phyloP scores from a whole-genome alignment of 805 yeast species.

The Spathaspora passalidarum region DNA sequence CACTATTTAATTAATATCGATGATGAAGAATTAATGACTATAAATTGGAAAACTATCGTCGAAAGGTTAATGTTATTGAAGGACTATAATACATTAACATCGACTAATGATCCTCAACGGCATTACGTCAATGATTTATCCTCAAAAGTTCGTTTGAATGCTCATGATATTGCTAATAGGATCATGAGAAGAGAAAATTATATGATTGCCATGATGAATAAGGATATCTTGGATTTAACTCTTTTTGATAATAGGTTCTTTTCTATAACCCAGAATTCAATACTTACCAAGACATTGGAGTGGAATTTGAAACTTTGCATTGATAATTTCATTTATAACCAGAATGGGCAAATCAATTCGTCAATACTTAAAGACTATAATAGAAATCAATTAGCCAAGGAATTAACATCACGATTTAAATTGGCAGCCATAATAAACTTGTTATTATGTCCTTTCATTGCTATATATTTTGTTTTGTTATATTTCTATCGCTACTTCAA shows the following conservation, averaged over 20 bases:
- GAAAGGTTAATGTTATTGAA: slow-evolving; percentile 68
- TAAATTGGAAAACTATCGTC: slow-evolving; percentile 88
- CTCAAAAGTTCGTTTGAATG: slow-evolving; percentile 74
- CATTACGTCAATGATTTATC: slow-evolving; percentile 50
- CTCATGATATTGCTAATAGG: slow-evolving; percentile 92
- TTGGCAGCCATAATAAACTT: slow-evolving; percentile 86
- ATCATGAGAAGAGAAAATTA: slow-evolving; percentile 95
- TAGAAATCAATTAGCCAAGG: slow-evolving; percentile 62
- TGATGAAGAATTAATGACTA: slow-evolving; percentile 78
- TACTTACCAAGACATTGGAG: slow-evolving; percentile 82
- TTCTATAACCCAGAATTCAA: slow-evolving; percentile 21
- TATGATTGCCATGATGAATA: slow-evolving; percentile 84
- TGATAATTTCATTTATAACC: slow-evolving; percentile 80
- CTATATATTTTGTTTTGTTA: slow-evolving; percentile 73
- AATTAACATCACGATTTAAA: slow-evolving; percentile 74
- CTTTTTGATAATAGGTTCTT: slow-evolving; percentile 23
- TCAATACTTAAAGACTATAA: slow-evolving; percentile 68
- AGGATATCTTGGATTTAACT: slow-evolving; percentile 65
- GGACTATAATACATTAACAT: slow-evolving; percentile 74
- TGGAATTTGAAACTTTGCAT: slow-evolving; percentile 92
- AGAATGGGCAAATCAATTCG: slow-evolving; percentile 76
- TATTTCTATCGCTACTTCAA: slow-evolving; percentile 90
- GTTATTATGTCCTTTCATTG: slow-evolving; percentile 80
- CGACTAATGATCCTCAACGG: slow-evolving; percentile 25
- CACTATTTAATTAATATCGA: slow-evolving; percentile 69